Conservation (phyloP, 2,329 filamentous ascomycete genomes). For the Colletotrichum godetiae region DNA sequence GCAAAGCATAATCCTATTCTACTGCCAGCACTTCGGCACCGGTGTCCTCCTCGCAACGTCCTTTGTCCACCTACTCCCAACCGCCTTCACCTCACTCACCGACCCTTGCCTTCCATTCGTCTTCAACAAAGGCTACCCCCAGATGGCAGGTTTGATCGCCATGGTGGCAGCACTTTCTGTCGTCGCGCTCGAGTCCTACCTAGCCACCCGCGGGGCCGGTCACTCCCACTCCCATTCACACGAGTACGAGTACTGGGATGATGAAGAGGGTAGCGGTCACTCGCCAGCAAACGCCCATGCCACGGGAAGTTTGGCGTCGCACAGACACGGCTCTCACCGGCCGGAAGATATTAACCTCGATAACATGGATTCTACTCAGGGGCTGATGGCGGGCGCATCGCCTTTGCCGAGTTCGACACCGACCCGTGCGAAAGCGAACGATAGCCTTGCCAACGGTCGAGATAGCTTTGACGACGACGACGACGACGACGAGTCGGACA, state of each 20-base stretch:
- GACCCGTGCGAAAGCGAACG: slow-evolving; percentile 36
- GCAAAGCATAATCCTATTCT: slow-evolving; percentile 71
- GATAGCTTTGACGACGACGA: slow-evolving; percentile 48
- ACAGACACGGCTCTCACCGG: slow-evolving; percentile 52
- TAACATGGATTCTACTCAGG: slow-evolving; percentile 63
- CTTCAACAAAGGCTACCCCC: slow-evolving; percentile 83
- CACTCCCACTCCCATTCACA: slow-evolving; percentile 66
- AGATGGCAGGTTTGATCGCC: slow-evolving; percentile 83
- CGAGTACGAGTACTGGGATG: slow-evolving; percentile 59
- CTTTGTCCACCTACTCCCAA: slow-evolving; percentile 81
- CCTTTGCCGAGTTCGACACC: slow-evolving; percentile 68
- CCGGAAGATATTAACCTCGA: slow-evolving; percentile 62
- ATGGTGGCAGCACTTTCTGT: slow-evolving; percentile 87
- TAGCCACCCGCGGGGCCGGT: slow-evolving; percentile 76
- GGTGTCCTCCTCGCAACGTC: slow-evolving; percentile 88
- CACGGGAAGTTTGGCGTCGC: slow-evolving; percentile 48
- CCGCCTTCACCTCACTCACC: slow-evolving; percentile 73
- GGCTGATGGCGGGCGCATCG: slow-evolving; percentile 69
- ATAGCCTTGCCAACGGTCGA: slow-evolving; percentile 23
- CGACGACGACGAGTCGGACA: slow-evolving; percentile 63
- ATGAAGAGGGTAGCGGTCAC: slow-evolving; percentile 54
- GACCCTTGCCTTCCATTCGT: slow-evolving; percentile 80
- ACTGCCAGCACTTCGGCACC: slow-evolving; percentile 81
- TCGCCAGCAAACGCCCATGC: slow-evolving; percentile 32
- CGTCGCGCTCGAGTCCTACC: slow-evolving; percentile 88